These are phyloP conservation scores for Colletotrichum sp. DNA, from an alignment of 2,329 filamentous ascomycete genomes.

Conservation along the genomic window DNA sequence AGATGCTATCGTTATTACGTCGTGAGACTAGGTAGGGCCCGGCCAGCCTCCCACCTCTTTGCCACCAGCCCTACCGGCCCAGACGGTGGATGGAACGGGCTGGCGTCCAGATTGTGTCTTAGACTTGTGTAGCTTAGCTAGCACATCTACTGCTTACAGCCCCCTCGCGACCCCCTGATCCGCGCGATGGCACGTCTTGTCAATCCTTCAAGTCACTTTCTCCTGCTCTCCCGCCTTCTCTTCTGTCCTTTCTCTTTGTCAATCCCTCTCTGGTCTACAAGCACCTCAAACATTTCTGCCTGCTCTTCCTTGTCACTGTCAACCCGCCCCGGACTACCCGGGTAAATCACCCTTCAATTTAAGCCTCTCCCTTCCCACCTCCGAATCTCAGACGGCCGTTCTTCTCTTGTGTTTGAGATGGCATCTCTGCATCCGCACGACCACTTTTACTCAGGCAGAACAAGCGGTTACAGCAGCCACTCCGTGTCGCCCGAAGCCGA, in stretches of 20 bases:
- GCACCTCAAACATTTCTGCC: neutral
- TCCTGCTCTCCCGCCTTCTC: neutral
- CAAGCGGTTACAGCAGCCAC: neutral
- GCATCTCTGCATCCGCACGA: conserved; percentile 2
- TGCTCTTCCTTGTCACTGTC: neutral
- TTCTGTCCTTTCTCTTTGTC: neutral
- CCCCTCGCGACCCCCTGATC: neutral
- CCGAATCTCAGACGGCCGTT: neutral
- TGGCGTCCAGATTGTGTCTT: neutral
- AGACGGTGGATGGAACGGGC: neutral
- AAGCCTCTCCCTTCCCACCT: neutral
- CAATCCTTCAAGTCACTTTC: neutral
- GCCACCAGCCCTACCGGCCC: neutral
- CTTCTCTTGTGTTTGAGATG: neutral
- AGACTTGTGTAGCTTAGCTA: neutral
- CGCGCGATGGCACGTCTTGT: neutral
- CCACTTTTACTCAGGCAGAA: neutral
- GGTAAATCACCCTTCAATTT: neutral
- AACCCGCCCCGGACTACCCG: neutral
- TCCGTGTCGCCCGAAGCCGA: conserved; percentile 10
- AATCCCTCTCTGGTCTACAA: neutral
- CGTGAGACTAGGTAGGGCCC: neutral
- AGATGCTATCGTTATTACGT: neutral
- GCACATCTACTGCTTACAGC: neutral
- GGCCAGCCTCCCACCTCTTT: neutral